A percentile compares a stretch with the other conserved stretches of the same genome.
Evolutionary conservation across 176 grass and related monocot species (phyloP).

Genomic region (Avena eriantha): DNA sequence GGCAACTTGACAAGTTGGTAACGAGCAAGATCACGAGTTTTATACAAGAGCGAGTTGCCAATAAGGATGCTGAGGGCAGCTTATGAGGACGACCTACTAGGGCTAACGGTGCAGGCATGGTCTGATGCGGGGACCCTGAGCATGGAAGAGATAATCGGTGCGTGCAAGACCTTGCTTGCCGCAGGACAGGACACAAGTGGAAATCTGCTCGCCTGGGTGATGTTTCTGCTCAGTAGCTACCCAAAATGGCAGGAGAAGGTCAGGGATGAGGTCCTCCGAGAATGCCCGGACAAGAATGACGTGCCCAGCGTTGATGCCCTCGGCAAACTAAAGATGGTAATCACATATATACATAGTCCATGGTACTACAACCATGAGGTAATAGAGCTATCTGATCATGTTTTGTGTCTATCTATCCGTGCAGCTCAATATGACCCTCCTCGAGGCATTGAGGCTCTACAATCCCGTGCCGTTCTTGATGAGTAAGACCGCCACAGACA

Average conservation of each 20-base stretch:
- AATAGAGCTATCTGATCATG: too few species aligned
- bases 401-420: too few species aligned
- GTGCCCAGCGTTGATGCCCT: slow-evolving; percentile 16
- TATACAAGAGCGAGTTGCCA: slow-evolving; percentile 19
- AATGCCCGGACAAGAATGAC: neutral
- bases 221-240: slow-evolving; percentile 53
- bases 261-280: slow-evolving; percentile 47
- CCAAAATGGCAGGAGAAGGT: slow-evolving; percentile 49
- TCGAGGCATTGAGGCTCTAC: too few species aligned
- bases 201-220: slow-evolving; percentile 42
- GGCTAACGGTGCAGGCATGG: slow-evolving; percentile 39
- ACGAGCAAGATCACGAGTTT: slow-evolving; percentile 32
- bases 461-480: too few species aligned
- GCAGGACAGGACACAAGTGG: slow-evolving; percentile 53
- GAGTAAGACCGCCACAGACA: too few species aligned
- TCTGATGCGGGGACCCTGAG: slow-evolving; percentile 30
- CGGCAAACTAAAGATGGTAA: slow-evolving; percentile 48
- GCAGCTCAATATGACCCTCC: too few species aligned
- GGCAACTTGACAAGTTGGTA: slow-evolving; percentile 34
- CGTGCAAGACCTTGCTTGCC: slow-evolving; percentile 57
- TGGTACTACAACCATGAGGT: too few species aligned
- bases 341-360: too few species aligned
- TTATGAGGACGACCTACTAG: slow-evolving; percentile 52
- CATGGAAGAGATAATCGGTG: slow-evolving; percentile 51
- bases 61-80: too few species aligned